Evolutionary conservation across 2,329 filamentous ascomycete species (phyloP).

Genomic region (Trichoderma arundinaceum): DNA sequence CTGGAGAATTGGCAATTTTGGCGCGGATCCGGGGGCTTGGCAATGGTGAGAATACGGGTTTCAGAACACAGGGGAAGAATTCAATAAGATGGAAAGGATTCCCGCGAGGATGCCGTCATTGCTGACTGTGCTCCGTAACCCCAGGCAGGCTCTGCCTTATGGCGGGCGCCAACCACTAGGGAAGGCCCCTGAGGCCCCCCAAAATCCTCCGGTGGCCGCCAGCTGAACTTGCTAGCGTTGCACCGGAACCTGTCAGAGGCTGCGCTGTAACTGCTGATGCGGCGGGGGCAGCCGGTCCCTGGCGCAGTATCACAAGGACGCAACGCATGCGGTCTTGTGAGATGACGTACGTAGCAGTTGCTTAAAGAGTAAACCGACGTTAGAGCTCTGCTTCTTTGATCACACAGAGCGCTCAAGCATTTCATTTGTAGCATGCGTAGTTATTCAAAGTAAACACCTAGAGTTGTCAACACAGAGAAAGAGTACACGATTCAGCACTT

Average conservation of each 20-base stretch:
- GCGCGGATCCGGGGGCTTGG: slow-evolving; percentile 13
- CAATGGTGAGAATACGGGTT: slow-evolving; percentile 1
- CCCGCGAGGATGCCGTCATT: slow-evolving; percentile 19
- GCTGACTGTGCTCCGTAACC: slow-evolving; percentile 3
- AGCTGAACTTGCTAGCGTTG: slow-evolving; percentile 4
- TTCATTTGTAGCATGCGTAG: too few relatives aligned
- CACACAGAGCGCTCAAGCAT: too few relatives aligned
- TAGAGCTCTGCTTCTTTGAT: too few relatives aligned
- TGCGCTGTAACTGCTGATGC: slow-evolving; percentile 16
- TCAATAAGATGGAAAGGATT: not conserved
- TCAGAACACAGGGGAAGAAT: not conserved
- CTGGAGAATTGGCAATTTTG: slow-evolving; percentile 13
- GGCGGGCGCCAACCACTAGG: slow-evolving; percentile 11
- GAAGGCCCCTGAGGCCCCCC: slow-evolving; percentile 4
- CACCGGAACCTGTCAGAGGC: slow-evolving; percentile 16
- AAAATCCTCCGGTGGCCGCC: not conserved
- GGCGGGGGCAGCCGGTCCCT: not conserved
- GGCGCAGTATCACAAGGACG: not conserved
- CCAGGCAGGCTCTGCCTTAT: slow-evolving; percentile 16
- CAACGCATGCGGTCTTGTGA: not conserved
- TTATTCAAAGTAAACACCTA: too few relatives aligned
- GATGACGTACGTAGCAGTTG: not conserved
- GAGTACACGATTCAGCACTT: too few relatives aligned
- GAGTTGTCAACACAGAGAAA: too few relatives aligned
- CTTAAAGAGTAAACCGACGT: not conserved